Evolutionary conservation across 768 basidiomycete species (phyloP), one percentile per base, ranked within the genome.

Genomic region (Boletus fagicola): DNA sequence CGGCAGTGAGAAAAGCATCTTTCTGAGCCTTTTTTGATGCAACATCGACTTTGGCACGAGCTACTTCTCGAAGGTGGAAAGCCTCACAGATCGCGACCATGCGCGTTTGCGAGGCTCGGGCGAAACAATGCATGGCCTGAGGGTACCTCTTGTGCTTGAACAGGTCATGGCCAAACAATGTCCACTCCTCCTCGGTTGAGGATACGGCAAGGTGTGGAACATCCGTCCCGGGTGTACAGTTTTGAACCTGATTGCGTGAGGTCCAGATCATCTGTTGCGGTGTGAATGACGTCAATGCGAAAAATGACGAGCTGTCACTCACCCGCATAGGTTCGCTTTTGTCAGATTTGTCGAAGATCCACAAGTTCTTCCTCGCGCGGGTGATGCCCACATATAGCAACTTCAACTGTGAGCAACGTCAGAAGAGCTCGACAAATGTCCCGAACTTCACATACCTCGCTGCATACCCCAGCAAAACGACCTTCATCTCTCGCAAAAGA

Each of bases 301-400:
- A 22, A 66, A 49, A 4, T 18, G 3, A 13, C 8, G 8, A 26
- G 16, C 5, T 1, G 1, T 49, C 1, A 13, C 45, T 61, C 49
- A 86, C 86, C 60, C 77, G 74, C 81, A 87, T 83, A 2, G 85
- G 78, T 40, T 82, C 78, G n/a, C 79, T 75, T 30, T 30, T 30
- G 8, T 30, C 30, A 30, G 30, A 30, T 30, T 30, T 30, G 30
- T 30, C 30, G 8, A 33, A 33, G 31, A 33, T 33, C 31, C 31
- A 33, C 31, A 33, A 33, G 12, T 33, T 33, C 31, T 33, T 33
- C 31, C 31, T 33, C 31, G 87, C 86, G 40, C 88, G 70, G 0
- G 88, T 90, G 16, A 88, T 79, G 0, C 86, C 88, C 3, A 90
- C 87, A 54, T 90, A 90, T 0, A 90, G 69, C 45, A 76, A 78